phyloP scores from a whole-genome alignment of 2,329 filamentous ascomycete species.

The Nigrospora oryzae region DNA sequence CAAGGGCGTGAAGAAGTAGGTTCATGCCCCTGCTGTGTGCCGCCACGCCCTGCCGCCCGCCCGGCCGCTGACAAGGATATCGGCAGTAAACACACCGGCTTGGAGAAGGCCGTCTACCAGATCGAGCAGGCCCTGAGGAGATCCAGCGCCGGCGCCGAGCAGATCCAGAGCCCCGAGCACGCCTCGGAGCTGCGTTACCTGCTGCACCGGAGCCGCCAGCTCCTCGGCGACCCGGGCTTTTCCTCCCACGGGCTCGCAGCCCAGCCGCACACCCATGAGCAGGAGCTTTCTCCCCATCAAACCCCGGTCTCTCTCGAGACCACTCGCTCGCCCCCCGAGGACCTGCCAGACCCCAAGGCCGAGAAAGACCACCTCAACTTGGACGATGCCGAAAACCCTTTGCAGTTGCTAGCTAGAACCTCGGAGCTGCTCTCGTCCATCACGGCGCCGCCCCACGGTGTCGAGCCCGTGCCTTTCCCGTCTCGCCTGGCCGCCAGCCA shows the following conservation, averaged over 20 bases:
- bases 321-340: constrained; percentile 17
- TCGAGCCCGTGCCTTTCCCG: constrained; percentile 6
- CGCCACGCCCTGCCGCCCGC: background rate
- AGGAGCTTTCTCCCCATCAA: constrained; percentile 17
- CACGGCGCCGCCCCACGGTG: constrained; percentile 15
- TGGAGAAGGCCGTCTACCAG: constrained; percentile 67
- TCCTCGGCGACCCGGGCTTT: constrained; percentile 18
- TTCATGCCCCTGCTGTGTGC: background rate
- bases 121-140: constrained; percentile 62
- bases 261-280: constrained; percentile 9
- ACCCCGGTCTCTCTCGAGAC: constrained; percentile 18
- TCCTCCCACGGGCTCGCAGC: constrained; percentile 8
- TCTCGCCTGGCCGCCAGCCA: constrained; percentile 18
- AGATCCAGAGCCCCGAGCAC: constrained; percentile 29
- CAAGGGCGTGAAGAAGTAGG: constrained; percentile 70
- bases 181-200: constrained; percentile 39
- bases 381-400: constrained; percentile 67
- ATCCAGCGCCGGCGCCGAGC: constrained; percentile 34
- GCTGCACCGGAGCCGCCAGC: constrained; percentile 35
- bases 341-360: constrained; percentile 20
- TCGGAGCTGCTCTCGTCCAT: constrained; percentile 49
- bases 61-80: background rate
- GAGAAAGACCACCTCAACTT: constrained; percentile 37
- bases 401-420: constrained; percentile 64
- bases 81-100: constrained; percentile 59